Percentiles rank a stretch among this genome's conserved stretches.
Conservation (phyloP, 345 rosid species). For the Hibiscus trionum region DNA sequence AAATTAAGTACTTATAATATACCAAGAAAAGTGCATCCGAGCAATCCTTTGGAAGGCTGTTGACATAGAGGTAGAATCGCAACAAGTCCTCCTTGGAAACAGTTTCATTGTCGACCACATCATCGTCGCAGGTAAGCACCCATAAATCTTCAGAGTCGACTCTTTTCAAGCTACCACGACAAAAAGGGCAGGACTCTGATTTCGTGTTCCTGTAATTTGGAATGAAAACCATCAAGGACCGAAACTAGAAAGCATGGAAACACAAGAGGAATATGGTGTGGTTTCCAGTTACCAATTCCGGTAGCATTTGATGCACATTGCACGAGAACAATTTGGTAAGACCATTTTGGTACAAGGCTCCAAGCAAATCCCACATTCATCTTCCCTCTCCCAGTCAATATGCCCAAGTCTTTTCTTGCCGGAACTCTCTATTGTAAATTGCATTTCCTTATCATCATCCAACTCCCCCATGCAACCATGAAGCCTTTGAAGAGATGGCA, state of each 20-base stretch:
- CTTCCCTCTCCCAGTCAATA: conserved; percentile 71
- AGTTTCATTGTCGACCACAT: conserved; percentile 70
- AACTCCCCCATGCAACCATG: conserved; percentile 44
- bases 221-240: conserved; percentile 17
- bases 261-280: not conserved
- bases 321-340: conserved; percentile 83
- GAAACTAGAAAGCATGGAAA: not conserved
- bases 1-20: conserved; percentile 75
- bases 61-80: conserved; percentile 69
- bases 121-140: conserved; percentile 83
- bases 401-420: conserved; percentile 41
- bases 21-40: conserved; percentile 78
- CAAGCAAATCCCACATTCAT: conserved; percentile 96
- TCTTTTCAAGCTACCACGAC: conserved; percentile 84
- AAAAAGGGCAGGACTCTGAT: conserved; percentile 90
- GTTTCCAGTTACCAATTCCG: conserved; percentile 37
- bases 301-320: conserved; percentile 97
- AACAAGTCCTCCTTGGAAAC: conserved; percentile 58
- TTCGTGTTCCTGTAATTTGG: conserved; percentile 62
- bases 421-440: conserved; percentile 14
- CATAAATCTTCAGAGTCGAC: conserved; percentile 94
- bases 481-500: conserved; percentile 81
- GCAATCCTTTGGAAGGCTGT: conserved; percentile 69
- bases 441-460: conserved; percentile 24
- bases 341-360: conserved; percentile 95